Percentiles rank a stretch among this genome's conserved stretches.
Evolutionary conservation across 345 rosid genomes (phyloP).

Genomic region (Eucalyptus tenuipes): DNA sequence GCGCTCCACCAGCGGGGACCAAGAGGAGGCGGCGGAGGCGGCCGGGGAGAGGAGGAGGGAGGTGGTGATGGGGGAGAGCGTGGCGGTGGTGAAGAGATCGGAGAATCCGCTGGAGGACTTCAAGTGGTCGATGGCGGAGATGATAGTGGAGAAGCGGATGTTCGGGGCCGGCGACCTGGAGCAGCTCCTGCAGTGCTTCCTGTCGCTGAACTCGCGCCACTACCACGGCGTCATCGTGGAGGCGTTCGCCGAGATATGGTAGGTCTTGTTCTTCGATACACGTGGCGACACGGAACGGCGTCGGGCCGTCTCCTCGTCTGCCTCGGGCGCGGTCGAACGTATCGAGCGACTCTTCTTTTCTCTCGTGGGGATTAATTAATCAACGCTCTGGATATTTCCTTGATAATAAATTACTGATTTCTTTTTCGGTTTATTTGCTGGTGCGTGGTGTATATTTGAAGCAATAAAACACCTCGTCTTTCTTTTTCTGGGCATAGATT

Average conservation of each 20-base stretch:
- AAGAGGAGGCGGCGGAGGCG: not conserved
- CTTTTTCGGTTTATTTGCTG: not conserved
- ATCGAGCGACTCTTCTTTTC: not conserved
- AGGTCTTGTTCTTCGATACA: constrained; percentile 22
- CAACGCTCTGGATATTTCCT: not conserved
- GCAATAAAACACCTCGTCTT: not conserved
- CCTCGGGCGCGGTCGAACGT: not conserved
- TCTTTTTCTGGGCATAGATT: not conserved
- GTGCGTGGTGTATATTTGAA: not conserved
- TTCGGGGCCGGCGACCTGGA: constrained; percentile 31
- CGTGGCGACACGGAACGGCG: not conserved
- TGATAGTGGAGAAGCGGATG: constrained; percentile 44
- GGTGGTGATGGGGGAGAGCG: constrained; percentile 24
- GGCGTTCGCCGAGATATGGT: constrained; percentile 49
- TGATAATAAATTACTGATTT: not conserved
- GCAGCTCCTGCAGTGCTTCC: constrained; percentile 39
- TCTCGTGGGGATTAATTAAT: not conserved
- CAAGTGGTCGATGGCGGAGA: constrained; percentile 51
- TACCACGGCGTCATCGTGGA: constrained; percentile 36
- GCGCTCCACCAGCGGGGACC: not conserved
- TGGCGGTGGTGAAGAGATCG: constrained; percentile 51
- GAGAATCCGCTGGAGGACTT: constrained; percentile 44
- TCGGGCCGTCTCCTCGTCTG: not conserved
- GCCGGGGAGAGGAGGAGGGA: not conserved
- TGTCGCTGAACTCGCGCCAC: constrained; percentile 32